Evolutionary conservation across 345 rosid species (phyloP), one percentile per base, ranked within the genome.

Genomic region (Rhodomyrtus tomentosa): DNA sequence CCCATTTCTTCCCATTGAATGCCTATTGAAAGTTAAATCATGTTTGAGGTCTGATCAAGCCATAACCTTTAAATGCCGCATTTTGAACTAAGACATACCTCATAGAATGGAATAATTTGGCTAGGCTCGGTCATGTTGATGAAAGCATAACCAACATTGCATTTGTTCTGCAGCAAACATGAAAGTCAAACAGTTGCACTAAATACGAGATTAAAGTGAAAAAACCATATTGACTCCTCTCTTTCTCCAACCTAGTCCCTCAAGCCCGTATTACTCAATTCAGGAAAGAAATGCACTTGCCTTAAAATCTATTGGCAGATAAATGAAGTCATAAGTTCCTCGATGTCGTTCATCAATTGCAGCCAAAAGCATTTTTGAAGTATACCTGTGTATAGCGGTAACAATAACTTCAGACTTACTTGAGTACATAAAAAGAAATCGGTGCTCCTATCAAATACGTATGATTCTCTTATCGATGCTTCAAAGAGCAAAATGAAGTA

Each of bases 1-100:
- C 95, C 98, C 98, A 94, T 84, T 93, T 94, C 92, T 93, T 94
- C 54, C 98, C 95, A 84, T 92, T 91, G 83, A 94, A 93, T 40
- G 94, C 89, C 98, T 93, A 84, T 79, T 82, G 32, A 55, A 81
- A 84, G 81, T 55, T 13, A 56, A 81, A 52, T 32, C 80, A n/a
- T 80, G 25, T 55, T 53, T 74, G 45, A 59, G 25, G 42, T 79
- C 21, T n/a, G 55, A 20, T 45, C 82, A 49, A 24, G 27, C 59
- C 18, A 40, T 18, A 51, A 16, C 27, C 83, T 27, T 29, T 52
- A 10, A 36, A 32, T 68, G 79, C 49, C 38, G 58, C 21, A 49
- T 42, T 79, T 76, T 54, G 50, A 84, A 27, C 62, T 83, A 80
- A 12, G 1, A 62, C 84, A 52, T 50, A 87, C 88, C 88, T 93